Conservation (phyloP, 2,329 filamentous ascomycete species). For the Botrytis fabae region DNA sequence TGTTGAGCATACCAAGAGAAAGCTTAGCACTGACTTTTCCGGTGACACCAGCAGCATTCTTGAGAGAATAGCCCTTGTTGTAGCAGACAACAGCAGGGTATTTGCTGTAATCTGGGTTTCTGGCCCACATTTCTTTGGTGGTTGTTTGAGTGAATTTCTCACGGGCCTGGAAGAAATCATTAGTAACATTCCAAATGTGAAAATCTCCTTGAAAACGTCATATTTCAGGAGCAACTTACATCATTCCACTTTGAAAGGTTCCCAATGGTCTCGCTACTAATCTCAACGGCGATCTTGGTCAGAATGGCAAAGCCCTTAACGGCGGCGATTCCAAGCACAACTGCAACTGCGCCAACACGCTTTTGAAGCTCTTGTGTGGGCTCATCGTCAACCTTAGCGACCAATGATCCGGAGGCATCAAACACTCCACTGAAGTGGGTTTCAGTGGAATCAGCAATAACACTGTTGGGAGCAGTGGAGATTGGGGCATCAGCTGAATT, state of each 20-base stretch:
- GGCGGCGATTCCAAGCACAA: background rate
- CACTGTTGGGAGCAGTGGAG: background rate
- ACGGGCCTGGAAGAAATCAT: background rate
- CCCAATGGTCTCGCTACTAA: fast-evolving
- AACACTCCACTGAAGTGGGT: background rate
- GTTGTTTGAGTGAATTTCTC: background rate
- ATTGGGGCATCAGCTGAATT: background rate
- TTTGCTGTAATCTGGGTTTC: background rate
- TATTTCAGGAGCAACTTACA: background rate
- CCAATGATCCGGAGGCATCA: background rate
- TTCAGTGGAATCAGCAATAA: background rate
- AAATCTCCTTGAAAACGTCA: background rate
- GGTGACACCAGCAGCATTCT: background rate
- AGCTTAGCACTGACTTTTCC: background rate
- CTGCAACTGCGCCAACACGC: background rate
- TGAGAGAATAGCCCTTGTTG: background rate
- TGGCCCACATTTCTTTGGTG: background rate
- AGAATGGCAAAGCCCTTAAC: background rate
- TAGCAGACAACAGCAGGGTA: background rate
- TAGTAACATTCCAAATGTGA: background rate
- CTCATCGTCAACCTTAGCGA: background rate
- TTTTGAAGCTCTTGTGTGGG: background rate
- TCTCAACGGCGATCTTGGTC: background rate
- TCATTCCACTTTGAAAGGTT: background rate
- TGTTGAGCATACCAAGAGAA: background rate